A percentile compares a stretch with the other conserved stretches of the same genome.
phyloP scores from a whole-genome alignment of 495 filamentous ascomycete species.

The Penicillium salamii region DNA sequence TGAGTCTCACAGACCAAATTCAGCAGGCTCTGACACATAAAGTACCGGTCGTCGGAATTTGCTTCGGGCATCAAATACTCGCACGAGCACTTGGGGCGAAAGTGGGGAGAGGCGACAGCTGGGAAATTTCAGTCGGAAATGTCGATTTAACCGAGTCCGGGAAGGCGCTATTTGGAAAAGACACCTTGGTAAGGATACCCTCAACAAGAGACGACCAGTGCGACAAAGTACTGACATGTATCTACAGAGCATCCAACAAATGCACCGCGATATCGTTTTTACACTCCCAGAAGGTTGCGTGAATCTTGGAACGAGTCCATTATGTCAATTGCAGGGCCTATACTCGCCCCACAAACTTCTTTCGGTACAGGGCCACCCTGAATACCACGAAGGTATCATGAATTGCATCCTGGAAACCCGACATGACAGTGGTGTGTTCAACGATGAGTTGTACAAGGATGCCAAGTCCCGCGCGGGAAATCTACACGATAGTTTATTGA shows the following conservation, averaged over 20 bases:
- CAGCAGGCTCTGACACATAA: conserved; percentile 48
- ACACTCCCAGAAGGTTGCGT: conserved; percentile 63
- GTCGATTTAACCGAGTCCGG: conserved; percentile 65
- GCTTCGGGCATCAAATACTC: conserved; percentile 91
- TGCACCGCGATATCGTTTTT: conserved; percentile 79
- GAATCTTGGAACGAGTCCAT: conserved; percentile 58
- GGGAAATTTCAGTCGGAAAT: conserved; percentile 73
- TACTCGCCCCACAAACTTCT: conserved; percentile 60
- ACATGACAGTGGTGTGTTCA: conserved; percentile 60
- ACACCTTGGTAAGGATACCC: conserved; percentile 55
- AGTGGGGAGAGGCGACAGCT: conserved; percentile 65
- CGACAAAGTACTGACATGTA: background rate
- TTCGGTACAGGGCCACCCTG: conserved; percentile 85
- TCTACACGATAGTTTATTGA: conserved; percentile 66
- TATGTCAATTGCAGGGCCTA: conserved; percentile 74
- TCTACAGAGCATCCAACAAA: conserved; percentile 65
- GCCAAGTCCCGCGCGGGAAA: conserved; percentile 58
- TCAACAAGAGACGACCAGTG: background rate
- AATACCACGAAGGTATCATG: conserved; percentile 75
- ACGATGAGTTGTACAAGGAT: conserved; percentile 58
- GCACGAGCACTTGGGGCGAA: conserved; percentile 68
- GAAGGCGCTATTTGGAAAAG: conserved; percentile 62
- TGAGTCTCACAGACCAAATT: conserved; percentile 63
- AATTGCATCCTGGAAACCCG: conserved; percentile 59
- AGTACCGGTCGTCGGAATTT: conserved; percentile 72